These are phyloP conservation scores for Thielaviopsis punctulata DNA, from an alignment of 2,329 filamentous ascomycete species.

Conservation along the genomic window DNA sequence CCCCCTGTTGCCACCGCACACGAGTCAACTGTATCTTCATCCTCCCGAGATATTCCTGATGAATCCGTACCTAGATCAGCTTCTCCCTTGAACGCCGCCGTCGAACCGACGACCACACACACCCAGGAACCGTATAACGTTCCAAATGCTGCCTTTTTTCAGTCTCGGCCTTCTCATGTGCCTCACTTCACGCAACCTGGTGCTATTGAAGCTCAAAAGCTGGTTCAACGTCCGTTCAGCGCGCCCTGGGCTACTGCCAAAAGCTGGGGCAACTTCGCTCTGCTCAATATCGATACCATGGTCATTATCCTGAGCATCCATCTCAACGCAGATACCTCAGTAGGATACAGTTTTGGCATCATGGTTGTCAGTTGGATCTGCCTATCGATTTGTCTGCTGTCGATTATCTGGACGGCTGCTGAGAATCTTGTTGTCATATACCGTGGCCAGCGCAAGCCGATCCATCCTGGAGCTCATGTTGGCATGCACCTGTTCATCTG, in stretches of 20 bases:
- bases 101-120: neutral
- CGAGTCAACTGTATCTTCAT: neutral
- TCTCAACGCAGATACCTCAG: neutral
- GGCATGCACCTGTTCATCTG: constrained; percentile 15
- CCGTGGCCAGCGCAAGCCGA: constrained; percentile 4
- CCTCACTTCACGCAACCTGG: neutral
- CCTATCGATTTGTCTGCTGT: neutral
- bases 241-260: neutral
- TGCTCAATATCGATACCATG: neutral
- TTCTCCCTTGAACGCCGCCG: neutral
- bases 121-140: neutral
- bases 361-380: neutral
- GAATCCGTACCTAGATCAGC: neutral
- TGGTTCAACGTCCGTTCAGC: neutral
- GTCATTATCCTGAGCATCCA: constrained; percentile 1
- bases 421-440: neutral
- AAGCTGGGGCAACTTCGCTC: neutral
- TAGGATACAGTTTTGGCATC: neutral
- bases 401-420: neutral
- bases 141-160: neutral
- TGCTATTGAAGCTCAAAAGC: neutral
- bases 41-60: neutral
- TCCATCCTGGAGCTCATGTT: constrained; percentile 13
- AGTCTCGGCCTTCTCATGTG: neutral
- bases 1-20: neutral